phyloP scores from a whole-genome alignment of 2,329 filamentous ascomycete species.

The Ascochyta pisi region DNA sequence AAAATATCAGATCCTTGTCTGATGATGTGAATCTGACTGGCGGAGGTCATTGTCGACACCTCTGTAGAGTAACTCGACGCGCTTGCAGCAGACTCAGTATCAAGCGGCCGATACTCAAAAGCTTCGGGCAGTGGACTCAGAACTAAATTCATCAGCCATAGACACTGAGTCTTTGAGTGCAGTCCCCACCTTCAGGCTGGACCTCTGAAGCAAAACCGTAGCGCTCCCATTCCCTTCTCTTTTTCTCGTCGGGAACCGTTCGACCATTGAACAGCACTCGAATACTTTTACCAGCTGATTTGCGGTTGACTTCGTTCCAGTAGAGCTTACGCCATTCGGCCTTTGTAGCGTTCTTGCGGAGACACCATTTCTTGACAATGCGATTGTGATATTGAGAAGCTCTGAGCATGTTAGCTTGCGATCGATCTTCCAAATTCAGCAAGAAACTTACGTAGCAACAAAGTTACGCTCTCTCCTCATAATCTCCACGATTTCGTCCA shows the following conservation, averaged over 20 bases:
- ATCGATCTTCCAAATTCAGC: not conserved
- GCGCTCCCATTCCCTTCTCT: conserved; percentile 6
- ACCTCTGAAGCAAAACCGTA: not conserved
- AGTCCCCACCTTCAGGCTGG: not conserved
- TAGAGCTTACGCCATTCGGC: conserved; percentile 12
- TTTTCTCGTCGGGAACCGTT: conserved; percentile 1
- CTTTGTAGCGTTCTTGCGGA: conserved; percentile 10
- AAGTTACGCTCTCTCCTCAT: conserved; percentile 1
- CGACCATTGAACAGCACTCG: not conserved
- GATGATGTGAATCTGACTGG: no score
- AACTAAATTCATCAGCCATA: not conserved
- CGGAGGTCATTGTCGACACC: no score
- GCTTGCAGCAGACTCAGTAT: not conserved
- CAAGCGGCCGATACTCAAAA: not conserved
- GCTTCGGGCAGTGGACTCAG: not conserved
- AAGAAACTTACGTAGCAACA: not conserved
- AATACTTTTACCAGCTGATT: not conserved
- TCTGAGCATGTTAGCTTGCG: not conserved
- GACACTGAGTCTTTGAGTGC: not conserved
- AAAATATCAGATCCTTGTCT: no score
- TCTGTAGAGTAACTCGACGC: not conserved
- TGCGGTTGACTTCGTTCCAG: not conserved
- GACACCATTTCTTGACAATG: conserved; percentile 4
- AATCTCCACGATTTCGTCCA: not conserved
- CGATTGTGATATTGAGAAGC: conserved; percentile 7